Evolutionary conservation across 805 yeast genomes (phyloP), one percentile per base, ranked within the genome.

Genomic region (Kodamaea neixiangensis): DNA sequence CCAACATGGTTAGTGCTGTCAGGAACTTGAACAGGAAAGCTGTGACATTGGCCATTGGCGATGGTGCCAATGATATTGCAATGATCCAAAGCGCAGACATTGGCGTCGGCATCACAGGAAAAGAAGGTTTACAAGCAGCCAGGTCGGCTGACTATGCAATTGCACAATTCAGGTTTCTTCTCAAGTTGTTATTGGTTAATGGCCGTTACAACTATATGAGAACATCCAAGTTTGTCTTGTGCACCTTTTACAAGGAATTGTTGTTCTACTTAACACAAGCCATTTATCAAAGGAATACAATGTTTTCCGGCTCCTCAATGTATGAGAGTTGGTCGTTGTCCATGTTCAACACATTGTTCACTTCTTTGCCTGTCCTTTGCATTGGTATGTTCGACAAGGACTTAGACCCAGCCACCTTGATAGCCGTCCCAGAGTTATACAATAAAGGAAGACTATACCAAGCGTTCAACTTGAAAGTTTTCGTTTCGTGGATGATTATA

Each of bases 11-110:
- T 2, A 68, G 82, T 21, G 78, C 84, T 31, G 90, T 96, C n/a
- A 77, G 98, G 47, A 72, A 77, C n/a, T 71, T 85, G 51, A 79
- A 86, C 59, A 83, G 78, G 46, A 70, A 71, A 1, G 78, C 88
- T 38, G 97, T 94, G 5, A 90, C 97, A 0, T 76, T 94, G 54
- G 99, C 99, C 0, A 88, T 94, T 64, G 99, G 99, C 6, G 99
- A 94, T 71, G 99, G 99, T 56, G 99, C 99, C 1, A 94, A 94
- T 65, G 99, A 94, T 68, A 92, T 94, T 64, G 98, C 99, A 1
- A 94, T 94, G 99, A 94, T 94, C 54, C 97, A 94, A 71, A 87
- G 96, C 62, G 99, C 99, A 0, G 98, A 94, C 68, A 90, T 94
- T 50, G 99, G 99, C 22, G 82, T 94, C 55, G 99, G 99, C 22